Evolutionary conservation across 2,329 filamentous ascomycete species (phyloP), one percentile per base, ranked within the genome.

Genomic region (Tolypocladium endophyticum): DNA sequence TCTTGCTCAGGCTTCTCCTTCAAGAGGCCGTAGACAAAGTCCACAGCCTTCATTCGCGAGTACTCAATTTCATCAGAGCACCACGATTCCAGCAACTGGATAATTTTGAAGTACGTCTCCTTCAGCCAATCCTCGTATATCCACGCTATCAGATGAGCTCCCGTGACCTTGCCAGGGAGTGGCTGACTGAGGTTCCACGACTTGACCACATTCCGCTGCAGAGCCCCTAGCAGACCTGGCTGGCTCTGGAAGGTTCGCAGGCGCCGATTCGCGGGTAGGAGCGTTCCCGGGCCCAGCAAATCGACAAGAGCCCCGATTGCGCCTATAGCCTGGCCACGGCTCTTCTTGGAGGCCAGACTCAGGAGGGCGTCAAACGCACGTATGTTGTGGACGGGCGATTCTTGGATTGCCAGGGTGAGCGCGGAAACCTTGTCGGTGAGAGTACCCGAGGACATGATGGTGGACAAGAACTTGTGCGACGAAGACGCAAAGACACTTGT

Each of bases 1-100:
- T 99, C 94, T 71, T 99, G 94, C 73, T 99, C 94, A 0, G 94
- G 93, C 76, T 96, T 99, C 72, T 96, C 92, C 72, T 91, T 94
- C 62, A 99, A 78, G 45, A 99, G 79, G 63, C 93, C 92, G 71
- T 87, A 97, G 43, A 97, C 88, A 68, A 96, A 96, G 65, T 92
- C 94, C 53, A 99, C 82, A 4, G 93, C 89, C 64, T 90, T 87
- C 56, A 87, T 89, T 62, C 95, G 87, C 47, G 95, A 92, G 74
- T 93, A 97, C 70, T 95, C 90, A 58, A 99, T 89, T 76, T 97
- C 94, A 67, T 99, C 94, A 59, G 89, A 90, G 72, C 90, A 96
- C 90, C 94, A 97, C 16, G 85, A 82, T 73, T 99, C 94, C 20
- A 99, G 81, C 53, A 95, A 84, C 74, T 96, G 93, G 60, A 99